phyloP scores from a whole-genome alignment of 2,329 filamentous ascomycete genomes.

The Alternaria incomplexa region DNA sequence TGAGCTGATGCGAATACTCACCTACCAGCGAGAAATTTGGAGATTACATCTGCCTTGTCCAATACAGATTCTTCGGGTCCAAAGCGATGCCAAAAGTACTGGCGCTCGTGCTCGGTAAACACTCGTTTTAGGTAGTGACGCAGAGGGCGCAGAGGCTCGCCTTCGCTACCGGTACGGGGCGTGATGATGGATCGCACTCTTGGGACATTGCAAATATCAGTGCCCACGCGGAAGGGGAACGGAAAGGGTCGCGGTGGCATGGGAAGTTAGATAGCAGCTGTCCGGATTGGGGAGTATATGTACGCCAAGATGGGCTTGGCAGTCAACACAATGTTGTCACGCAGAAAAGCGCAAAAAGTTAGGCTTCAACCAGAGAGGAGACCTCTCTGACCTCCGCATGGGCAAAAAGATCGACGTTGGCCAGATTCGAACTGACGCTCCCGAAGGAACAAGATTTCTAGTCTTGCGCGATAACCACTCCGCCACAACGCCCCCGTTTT shows the following conservation, averaged over 20 bases:
- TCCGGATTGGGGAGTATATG: neutral
- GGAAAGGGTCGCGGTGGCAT: conserved; percentile 64
- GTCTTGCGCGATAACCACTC: conserved; percentile 53
- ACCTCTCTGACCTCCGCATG: too few species aligned
- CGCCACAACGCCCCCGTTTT: conserved; percentile 42
- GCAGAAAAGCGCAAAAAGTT: neutral
- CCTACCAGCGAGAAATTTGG: conserved; percentile 45
- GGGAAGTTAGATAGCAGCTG: neutral
- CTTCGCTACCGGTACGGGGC: conserved; percentile 9
- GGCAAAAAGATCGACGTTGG: conserved; percentile 44
- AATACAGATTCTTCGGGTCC: conserved; percentile 9
- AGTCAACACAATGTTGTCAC: neutral
- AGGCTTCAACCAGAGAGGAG: neutral
- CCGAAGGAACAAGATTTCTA: conserved; percentile 53
- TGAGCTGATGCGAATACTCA: conserved; percentile 19
- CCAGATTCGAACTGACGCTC: conserved; percentile 51
- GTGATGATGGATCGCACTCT: conserved; percentile 68
- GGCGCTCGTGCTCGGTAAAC: conserved; percentile 40
- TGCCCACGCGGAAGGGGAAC: conserved; percentile 72
- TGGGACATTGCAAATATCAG: conserved; percentile 75
- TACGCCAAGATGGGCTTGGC: neutral
- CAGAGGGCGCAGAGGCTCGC: conserved; percentile 12
- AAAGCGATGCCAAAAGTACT: conserved; percentile 41
- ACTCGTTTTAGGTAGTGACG: conserved; percentile 30
- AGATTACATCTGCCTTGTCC: conserved; percentile 22